A percentile compares a stretch with the other conserved stretches of the same genome.
These are phyloP conservation scores for Diplodia scrobiculata DNA, from an alignment of 2,329 filamentous ascomycete species.

Conservation along the genomic window DNA sequence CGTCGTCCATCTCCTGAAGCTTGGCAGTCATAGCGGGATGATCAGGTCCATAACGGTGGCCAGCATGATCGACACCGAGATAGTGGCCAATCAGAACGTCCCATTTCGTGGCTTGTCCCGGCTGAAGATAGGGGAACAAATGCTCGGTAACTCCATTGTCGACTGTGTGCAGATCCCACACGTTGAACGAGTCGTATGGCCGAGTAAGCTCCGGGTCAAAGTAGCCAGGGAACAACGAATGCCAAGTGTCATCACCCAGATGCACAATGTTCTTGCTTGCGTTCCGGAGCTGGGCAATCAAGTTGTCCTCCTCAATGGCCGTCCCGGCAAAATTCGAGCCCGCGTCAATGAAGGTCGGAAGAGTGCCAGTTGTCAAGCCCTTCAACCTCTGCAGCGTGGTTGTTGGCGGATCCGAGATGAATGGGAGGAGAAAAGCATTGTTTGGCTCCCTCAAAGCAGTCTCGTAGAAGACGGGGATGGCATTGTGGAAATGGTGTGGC, in stretches of 20 bases:
- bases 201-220: slow-evolving; percentile 84
- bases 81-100: slow-evolving; percentile 95
- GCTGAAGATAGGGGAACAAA: slow-evolving; percentile 77
- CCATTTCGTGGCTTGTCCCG: slow-evolving; percentile 70
- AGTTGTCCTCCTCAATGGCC: slow-evolving; percentile 89
- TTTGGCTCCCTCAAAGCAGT: slow-evolving; percentile 71
- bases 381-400: slow-evolving; percentile 90
- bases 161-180: slow-evolving; percentile 95
- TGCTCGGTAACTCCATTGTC: slow-evolving; percentile 93
- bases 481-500: slow-evolving; percentile 76
- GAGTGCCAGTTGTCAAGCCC: slow-evolving; percentile 88
- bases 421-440: slow-evolving; percentile 87
- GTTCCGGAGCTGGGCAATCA: slow-evolving; percentile 64
- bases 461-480: slow-evolving; percentile 83
- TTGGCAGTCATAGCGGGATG: slow-evolving; percentile 91
- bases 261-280: slow-evolving; percentile 81
- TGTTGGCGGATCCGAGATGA: slow-evolving; percentile 95
- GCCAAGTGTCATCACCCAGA: slow-evolving; percentile 97
- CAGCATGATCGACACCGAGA: slow-evolving; percentile 93
- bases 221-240: slow-evolving; percentile 86
- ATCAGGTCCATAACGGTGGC: slow-evolving; percentile 91
- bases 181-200: slow-evolving; percentile 96
- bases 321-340: slow-evolving; percentile 95
- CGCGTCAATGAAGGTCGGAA: slow-evolving; percentile 91
- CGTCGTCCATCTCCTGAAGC: slow-evolving; percentile 83